These are phyloP conservation scores for Fusarium sp. DNA, from an alignment of 2,329 filamentous ascomycete genomes.

Conservation along the genomic window DNA sequence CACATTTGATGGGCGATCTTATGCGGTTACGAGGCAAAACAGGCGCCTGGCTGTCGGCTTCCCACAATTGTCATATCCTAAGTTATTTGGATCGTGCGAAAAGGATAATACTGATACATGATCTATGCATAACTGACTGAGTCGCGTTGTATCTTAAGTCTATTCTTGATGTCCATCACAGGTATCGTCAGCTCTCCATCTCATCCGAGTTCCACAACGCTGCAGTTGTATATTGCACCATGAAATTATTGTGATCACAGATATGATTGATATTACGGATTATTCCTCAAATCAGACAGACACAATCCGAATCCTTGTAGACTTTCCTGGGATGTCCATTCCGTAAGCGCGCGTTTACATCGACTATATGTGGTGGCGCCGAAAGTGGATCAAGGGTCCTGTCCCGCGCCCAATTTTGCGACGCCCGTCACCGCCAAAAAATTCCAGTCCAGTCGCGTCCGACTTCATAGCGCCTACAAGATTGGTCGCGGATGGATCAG, in stretches of 20 bases:
- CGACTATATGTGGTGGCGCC: constrained; percentile 20
- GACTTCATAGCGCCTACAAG: constrained; percentile 25
- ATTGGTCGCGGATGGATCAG: constrained; percentile 28
- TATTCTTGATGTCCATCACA: too few species aligned
- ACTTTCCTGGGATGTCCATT: not conserved
- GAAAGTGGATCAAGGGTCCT: constrained; percentile 27
- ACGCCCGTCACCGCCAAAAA: constrained; percentile 49
- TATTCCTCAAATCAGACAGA: not conserved
- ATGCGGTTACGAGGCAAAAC: constrained; percentile 24
- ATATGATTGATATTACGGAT: not conserved
- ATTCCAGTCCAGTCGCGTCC: constrained; percentile 26
- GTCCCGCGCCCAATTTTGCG: constrained; percentile 36
- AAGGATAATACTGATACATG: not conserved
- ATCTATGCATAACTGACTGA: too few species aligned
- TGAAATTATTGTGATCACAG: not conserved
- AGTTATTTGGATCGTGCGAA: not conserved
- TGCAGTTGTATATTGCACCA: not conserved
- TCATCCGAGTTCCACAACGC: not conserved
- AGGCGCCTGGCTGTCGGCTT: constrained; percentile 33
- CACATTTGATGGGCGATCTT: constrained; percentile 27
- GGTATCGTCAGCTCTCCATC: too few species aligned
- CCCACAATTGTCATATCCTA: not conserved
- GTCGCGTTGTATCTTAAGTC: too few species aligned
- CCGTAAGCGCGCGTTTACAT: constrained; percentile 51
- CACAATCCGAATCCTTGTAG: not conserved